Base-by-base conservation (phyloP, 495 filamentous ascomycete genomes). In the Friedmanniomyces simplex region DNA sequence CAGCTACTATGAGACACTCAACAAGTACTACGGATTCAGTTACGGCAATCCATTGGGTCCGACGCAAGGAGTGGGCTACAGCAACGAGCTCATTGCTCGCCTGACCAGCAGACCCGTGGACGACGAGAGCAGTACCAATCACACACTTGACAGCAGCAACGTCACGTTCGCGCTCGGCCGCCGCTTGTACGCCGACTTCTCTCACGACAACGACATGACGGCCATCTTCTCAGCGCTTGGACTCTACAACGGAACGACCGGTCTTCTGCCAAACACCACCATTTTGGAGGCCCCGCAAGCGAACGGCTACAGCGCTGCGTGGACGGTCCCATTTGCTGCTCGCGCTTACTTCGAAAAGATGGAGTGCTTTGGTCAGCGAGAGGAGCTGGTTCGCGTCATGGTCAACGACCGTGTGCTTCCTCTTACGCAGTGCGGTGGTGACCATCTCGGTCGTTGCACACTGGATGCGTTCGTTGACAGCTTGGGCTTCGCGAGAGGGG, bases 331-430 rank as follows among this genome's bases (percentile, higher is more conserved):
- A 5, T 94, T 95, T 69, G 87, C 76, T 0, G 83, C 78, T 4
- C 74, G 89, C 43, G 77, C 84, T 52, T 93, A 89, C 66, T 76
- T 95, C 49, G 89, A 95, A 78, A 87, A 88, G 77, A 85, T 94
- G 86, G 66, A 65, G 20, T 95, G 89, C 66, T 50, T 60, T 0
- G 70, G 66, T 11, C 66, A 67, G 10, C 45, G 57, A 1, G 71
- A 70, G 24, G 85, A 89, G 64, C 72, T 83, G 48, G 86, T 95
- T 7, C 75, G 89, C 12, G 77, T 91, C 0, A 63, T 95, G 50
- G 75, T 95, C 11, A 95, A 95, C 72, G 87, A 90, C 64, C 76
- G 88, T 36, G 87, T 95, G 11, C 71, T 88, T 52, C 82, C 80
- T 4, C 61, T 93, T 66, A 72, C 79, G 60, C 79, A 74, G 20